phyloP scores from a whole-genome alignment of 352 stramenopile genomes.

The Pythium grandisporangium region DNA sequence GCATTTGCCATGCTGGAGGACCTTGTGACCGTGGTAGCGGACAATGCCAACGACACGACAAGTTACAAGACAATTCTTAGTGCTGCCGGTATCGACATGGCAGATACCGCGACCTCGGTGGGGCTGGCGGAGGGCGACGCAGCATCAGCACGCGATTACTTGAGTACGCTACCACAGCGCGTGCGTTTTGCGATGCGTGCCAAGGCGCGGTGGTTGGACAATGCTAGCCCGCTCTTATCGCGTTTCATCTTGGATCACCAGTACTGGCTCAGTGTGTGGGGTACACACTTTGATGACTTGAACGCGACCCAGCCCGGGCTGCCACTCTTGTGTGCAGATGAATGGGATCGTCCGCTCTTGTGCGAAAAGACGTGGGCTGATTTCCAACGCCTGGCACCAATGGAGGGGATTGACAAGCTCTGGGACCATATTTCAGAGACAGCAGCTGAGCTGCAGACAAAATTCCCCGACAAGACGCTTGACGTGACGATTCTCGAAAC shows the following conservation, averaged over 20 bases:
- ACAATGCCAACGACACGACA: slow-evolving; percentile 13
- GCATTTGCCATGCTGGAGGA: slow-evolving; percentile 15
- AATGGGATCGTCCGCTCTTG: slow-evolving; percentile 15
- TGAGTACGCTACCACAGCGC: slow-evolving; percentile 13
- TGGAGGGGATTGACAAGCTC: slow-evolving; percentile 14
- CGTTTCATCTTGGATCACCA: slow-evolving; percentile 17
- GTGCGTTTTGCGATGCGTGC: slow-evolving; percentile 15
- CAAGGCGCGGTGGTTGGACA: slow-evolving; percentile 17
- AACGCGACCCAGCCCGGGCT: slow-evolving; percentile 9
- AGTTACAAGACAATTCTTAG: slow-evolving; percentile 17
- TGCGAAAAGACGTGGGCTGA: slow-evolving; percentile 21
- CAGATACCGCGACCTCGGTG: neutral
- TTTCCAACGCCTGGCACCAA: slow-evolving; percentile 10
- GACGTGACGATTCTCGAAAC: slow-evolving; percentile 18
- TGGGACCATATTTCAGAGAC: slow-evolving; percentile 15
- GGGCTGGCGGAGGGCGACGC: neutral
- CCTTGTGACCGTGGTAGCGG: slow-evolving; percentile 8
- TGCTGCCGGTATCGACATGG: too few relatives aligned
- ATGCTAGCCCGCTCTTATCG: slow-evolving; percentile 14
- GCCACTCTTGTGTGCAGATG: slow-evolving; percentile 14
- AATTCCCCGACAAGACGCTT: slow-evolving; percentile 7
- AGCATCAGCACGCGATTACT: slow-evolving; percentile 7
- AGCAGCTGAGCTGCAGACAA: slow-evolving; percentile 6
- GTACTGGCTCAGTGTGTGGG: slow-evolving; percentile 17
- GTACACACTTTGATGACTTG: slow-evolving; percentile 15